Percentiles rank a stretch among this genome's conserved stretches.
Evolutionary conservation across 2,329 filamentous ascomycete genomes (phyloP).

Genomic region (Cytospora piceae): DNA sequence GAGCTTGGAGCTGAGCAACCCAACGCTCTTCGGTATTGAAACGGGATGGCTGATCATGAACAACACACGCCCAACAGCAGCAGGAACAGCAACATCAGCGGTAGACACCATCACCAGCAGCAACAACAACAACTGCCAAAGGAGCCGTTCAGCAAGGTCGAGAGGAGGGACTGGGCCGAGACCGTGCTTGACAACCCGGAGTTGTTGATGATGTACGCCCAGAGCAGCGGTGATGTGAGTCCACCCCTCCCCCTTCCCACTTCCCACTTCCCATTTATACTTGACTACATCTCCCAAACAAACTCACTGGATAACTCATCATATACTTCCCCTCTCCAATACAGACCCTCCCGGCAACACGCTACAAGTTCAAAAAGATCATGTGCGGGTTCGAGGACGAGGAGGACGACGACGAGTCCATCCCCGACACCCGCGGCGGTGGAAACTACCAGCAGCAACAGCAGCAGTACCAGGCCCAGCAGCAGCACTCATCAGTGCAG

Average conservation of each 20-base stretch:
- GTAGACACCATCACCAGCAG: background rate
- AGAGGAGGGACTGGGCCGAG: constrained; percentile 54
- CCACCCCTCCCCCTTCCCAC: background rate
- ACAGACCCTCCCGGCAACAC: constrained; percentile 59
- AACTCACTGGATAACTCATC: background rate
- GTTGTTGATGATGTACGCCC: constrained; percentile 62
- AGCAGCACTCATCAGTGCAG: constrained; percentile 12
- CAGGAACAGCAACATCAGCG: constrained; percentile 2
- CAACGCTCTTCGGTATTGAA: too few species aligned
- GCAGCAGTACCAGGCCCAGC: constrained; percentile 27
- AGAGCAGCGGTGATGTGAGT: constrained; percentile 58
- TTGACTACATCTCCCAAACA: background rate
- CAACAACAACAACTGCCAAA: constrained; percentile 26
- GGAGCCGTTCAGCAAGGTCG: constrained; percentile 48
- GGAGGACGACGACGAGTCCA: constrained; percentile 33
- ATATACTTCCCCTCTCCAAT: background rate
- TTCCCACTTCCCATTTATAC: background rate
- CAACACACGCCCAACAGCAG: background rate
- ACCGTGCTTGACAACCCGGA: constrained; percentile 61
- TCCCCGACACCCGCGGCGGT: constrained; percentile 13
- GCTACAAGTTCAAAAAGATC: constrained; percentile 59
- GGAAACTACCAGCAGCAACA: constrained; percentile 26
- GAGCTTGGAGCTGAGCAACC: too few species aligned
- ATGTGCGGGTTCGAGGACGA: constrained; percentile 57
- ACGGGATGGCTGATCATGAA: background rate